Percentiles rank a stretch among this genome's conserved stretches.
Conservation (phyloP, 2,329 filamentous ascomycete species). For the Pseudogymnoascus sp. region DNA sequence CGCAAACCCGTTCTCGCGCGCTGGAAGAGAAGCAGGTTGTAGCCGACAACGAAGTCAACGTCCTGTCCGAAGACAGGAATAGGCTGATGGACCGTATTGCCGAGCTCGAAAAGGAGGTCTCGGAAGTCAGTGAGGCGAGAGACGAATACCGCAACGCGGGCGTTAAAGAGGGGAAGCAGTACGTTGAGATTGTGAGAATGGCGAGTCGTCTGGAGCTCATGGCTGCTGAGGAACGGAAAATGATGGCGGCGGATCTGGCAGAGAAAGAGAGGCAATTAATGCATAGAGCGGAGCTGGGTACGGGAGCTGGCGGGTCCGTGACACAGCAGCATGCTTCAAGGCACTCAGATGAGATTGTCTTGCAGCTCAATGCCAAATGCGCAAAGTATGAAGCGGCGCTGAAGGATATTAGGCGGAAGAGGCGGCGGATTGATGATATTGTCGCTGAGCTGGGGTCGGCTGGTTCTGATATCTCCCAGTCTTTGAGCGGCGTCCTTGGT, state of each 20-base stretch:
- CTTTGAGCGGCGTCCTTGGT: neutral
- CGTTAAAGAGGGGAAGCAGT: slow-evolving; percentile 28
- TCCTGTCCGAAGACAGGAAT: slow-evolving; percentile 43
- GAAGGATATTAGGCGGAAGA: neutral
- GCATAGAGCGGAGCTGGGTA: neutral
- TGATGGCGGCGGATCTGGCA: neutral
- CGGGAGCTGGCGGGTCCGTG: neutral
- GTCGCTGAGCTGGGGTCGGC: neutral
- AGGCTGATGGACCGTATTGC: slow-evolving; percentile 40
- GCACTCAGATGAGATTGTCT: neutral
- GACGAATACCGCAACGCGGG: slow-evolving; percentile 35
- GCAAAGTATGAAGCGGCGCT: neutral
- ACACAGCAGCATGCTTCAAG: neutral
- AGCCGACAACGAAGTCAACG: slow-evolving; percentile 45
- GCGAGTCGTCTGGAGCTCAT: slow-evolving; percentile 26
- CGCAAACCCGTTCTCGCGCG: slow-evolving; percentile 41
- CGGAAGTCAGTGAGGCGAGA: slow-evolving; percentile 40
- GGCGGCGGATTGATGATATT: slow-evolving; percentile 3
- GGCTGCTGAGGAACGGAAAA: slow-evolving; percentile 51
- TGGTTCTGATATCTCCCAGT: neutral
- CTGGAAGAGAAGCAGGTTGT: slow-evolving; percentile 45
- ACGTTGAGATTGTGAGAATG: slow-evolving; percentile 28
- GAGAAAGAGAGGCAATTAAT: neutral
- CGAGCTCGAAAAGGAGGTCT: slow-evolving; percentile 40
- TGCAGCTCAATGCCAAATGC: neutral